Percentiles rank a stretch among this genome's conserved stretches.
phyloP scores from a whole-genome alignment of 345 rosid genomes.

The Hibiscus mutabilis region DNA sequence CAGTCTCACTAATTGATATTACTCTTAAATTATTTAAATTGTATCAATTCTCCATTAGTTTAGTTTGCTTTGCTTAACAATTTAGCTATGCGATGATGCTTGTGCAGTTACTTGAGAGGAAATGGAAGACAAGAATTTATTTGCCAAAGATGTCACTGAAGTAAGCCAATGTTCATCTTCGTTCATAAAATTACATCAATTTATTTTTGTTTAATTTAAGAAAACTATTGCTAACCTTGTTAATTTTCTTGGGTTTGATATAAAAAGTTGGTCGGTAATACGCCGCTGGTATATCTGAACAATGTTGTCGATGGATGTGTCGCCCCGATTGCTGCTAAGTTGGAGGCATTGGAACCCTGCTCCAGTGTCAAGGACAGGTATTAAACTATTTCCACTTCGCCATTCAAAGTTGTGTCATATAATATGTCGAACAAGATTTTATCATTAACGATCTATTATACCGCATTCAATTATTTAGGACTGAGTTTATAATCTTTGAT shows the following conservation, averaged over 20 bases:
- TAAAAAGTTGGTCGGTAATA: slow-evolving; percentile 59
- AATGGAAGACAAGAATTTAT: slow-evolving; percentile 31
- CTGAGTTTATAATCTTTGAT: no score
- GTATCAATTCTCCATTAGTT: not conserved
- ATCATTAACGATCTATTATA: no score
- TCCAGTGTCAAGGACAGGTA: slow-evolving; percentile 66
- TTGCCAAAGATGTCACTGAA: slow-evolving; percentile 62
- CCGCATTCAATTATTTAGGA: not conserved
- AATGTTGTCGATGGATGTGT: slow-evolving; percentile 59
- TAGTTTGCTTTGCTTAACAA: not conserved
- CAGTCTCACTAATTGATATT: not conserved
- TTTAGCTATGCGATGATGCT: slow-evolving; percentile 4
- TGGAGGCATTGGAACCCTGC: slow-evolving; percentile 82
- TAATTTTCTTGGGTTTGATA: not conserved
- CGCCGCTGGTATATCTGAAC: slow-evolving; percentile 83
- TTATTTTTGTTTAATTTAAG: not conserved
- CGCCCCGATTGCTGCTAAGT: slow-evolving; percentile 73
- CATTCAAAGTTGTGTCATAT: no score
- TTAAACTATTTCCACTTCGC: not conserved
- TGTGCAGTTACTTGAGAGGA: slow-evolving; percentile 16
- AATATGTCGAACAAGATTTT: no score
- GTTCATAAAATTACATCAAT: not conserved
- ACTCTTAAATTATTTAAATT: not conserved
- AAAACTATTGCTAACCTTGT: slow-evolving; percentile 9
- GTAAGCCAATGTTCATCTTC: slow-evolving; percentile 22